These are phyloP conservation scores for Pontederia crassipes DNA, from an alignment of 176 grass and related monocot genomes.

Conservation along the genomic window DNA sequence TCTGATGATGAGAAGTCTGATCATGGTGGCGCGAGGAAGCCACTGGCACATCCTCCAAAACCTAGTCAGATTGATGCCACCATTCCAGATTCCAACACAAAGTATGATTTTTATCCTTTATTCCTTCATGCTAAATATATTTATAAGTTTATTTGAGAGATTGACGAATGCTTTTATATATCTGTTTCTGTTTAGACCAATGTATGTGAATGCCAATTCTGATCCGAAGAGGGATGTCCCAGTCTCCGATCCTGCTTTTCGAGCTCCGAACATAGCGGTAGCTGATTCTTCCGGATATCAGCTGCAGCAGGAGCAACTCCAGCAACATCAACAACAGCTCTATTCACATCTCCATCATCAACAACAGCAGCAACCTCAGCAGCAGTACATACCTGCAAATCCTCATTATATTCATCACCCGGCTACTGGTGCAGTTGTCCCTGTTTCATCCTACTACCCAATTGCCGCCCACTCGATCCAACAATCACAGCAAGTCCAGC, in stretches of 20 bases:
- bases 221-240: not conserved
- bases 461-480: constrained; percentile 32
- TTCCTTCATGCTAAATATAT: not conserved
- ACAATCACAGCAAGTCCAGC: constrained; percentile 43
- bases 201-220: not conserved
- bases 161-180: not conserved
- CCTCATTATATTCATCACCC: constrained; percentile 77
- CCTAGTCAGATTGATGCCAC: constrained; percentile 9
- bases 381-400: constrained; percentile 39
- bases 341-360: constrained; percentile 27
- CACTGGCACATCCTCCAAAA: constrained; percentile 19
- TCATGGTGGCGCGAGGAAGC: constrained; percentile 39
- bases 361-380: constrained; percentile 46
- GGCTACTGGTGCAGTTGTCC: constrained; percentile 56
- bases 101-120: constrained; percentile 29
- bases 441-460: constrained; percentile 52
- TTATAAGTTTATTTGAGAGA: no score
- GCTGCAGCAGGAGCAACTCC: constrained; percentile 35
- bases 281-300: constrained; percentile 37
- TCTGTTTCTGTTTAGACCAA: not conserved
- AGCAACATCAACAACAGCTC: constrained; percentile 30
- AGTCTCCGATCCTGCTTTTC: constrained; percentile 29
- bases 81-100: constrained; percentile 35
- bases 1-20: constrained; percentile 88
- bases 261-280: constrained; percentile 26